Evolutionary conservation across 2,329 filamentous ascomycete genomes (phyloP), one percentile per base, ranked within the genome.

Genomic region (Aureobasidium zeae): DNA sequence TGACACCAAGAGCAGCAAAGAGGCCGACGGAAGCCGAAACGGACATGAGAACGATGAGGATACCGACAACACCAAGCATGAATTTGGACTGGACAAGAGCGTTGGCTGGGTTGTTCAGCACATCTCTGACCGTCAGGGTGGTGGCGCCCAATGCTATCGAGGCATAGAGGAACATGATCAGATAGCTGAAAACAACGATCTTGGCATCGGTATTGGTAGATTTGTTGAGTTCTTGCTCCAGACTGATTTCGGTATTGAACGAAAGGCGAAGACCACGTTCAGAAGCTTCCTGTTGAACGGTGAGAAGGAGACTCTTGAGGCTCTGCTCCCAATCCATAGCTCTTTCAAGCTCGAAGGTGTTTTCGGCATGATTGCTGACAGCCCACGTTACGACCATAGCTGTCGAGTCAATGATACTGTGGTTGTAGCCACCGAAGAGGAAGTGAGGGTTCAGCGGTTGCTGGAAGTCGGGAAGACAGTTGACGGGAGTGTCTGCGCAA

Each of bases 81-180:
- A 98, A 95, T 64, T 98, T 98, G 55, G 88, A 95, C 63, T 96
- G 86, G 1, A 98, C 89, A 3, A 98, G 68, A 2, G 86, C 80
- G 39, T 86, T 81, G 10, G 85, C 76, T 1, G 89, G 88, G 57
- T 94, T 94, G 41, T 76, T 77, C 36, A 94, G 65, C 33, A 96
- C 67, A 46, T 89, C 83, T 53, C 75, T 77, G 46, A 88, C 67
- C 1, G 81, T 85, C 45, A 94, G 70, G 5, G 83, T 87, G 0
- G 85, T 91, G 1, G 88, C 94, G 1, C 91, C 91, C 0, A 98
- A 72, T 0, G 91, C 88, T 42, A 98, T 67, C 5, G 89, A 96
- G 3, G 88, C 91, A 58, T 98, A 98, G 49, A 98, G 67, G 64
- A 98, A 98, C 91, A 98, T 98, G 68, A 95, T 86, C 51, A 96